Evolutionary conservation across 306 rosid species (phyloP).

Genomic region (barrel medic (Medicago truncatula)): MtrunA17r5.0-ANR NC_053045.1:22131501-22132000

Average conservation of each 20-base stretch:
- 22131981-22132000: no score
- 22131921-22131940: no score
- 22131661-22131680: neutral
- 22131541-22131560: no score
- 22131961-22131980: no score
- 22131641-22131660: neutral
- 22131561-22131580: no score
- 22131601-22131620: no score
- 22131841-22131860: neutral
- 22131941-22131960: no score
- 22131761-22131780: neutral
- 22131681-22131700: neutral
- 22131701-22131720: neutral
- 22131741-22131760: neutral
- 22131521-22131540: no score
- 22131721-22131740: constrained; percentile 26
- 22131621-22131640: constrained; percentile 3
- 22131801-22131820: neutral
- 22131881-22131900: neutral
- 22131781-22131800: neutral
- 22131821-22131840: neutral
- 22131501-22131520: no score
- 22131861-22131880: neutral
- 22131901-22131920: constrained; percentile 5
- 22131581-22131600: no score